Percentiles rank a stretch among this genome's conserved stretches.
These are phyloP conservation scores for Escovopsis weberi DNA, from an alignment of 2,329 filamentous ascomycete genomes.

Conservation along the genomic window DNA sequence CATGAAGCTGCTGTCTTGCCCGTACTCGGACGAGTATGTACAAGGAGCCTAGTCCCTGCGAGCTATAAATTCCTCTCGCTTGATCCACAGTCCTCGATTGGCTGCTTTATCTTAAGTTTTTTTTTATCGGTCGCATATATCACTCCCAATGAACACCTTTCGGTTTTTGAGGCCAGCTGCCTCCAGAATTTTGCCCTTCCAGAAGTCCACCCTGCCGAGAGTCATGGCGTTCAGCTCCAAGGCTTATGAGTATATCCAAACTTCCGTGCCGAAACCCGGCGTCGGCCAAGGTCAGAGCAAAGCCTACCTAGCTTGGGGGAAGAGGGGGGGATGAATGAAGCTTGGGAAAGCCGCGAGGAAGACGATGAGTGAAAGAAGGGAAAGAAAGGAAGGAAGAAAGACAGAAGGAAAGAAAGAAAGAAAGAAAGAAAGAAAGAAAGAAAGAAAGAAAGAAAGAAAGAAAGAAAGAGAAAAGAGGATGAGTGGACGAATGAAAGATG, in stretches of 20 bases:
- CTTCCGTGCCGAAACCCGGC: constrained; percentile 71
- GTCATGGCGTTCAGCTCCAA: constrained; percentile 36
- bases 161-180: constrained; percentile 46
- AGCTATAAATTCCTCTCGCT: neutral
- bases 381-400: too few relatives aligned
- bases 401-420: too few relatives aligned
- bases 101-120: neutral
- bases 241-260: constrained; percentile 67
- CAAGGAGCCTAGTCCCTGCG: neutral
- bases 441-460: neutral
- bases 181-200: constrained; percentile 27
- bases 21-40: too few relatives aligned
- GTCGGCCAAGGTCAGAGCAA: constrained; percentile 63
- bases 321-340: too few relatives aligned
- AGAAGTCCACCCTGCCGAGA: constrained; percentile 40
- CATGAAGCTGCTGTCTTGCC: neutral
- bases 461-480: too few relatives aligned
- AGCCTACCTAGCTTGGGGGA: too few relatives aligned
- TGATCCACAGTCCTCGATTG: neutral
- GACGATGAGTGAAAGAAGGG: too few relatives aligned
- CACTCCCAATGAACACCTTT: constrained; percentile 33
- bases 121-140: neutral
- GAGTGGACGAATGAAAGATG: too few relatives aligned
- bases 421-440: neutral
- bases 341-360: too few relatives aligned